Conservation (phyloP, 768 basidiomycete species). For the Xanthoconium stramineum region DNA sequence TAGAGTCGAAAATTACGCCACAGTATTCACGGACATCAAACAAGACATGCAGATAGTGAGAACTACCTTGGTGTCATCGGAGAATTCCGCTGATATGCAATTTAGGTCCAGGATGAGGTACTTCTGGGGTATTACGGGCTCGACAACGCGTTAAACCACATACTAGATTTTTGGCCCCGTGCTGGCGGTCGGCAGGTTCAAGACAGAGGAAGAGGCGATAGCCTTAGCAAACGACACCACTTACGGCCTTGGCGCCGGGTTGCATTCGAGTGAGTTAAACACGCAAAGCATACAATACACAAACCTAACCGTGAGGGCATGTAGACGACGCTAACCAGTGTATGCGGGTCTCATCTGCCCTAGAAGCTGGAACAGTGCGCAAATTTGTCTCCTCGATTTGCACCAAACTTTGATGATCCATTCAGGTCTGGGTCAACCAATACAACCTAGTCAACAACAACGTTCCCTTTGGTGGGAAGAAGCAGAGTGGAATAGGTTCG, state of each 20-base stretch:
- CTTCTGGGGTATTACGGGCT: constrained; percentile 4
- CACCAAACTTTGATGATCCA: constrained; percentile 3
- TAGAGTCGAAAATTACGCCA: constrained; percentile 3
- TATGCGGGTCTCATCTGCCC: constrained; percentile 79
- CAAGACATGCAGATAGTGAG: constrained; percentile 84
- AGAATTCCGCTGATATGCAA: constrained; percentile 22
- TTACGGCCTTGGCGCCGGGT: constrained; percentile 89
- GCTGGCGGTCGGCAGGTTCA: constrained; percentile 76
- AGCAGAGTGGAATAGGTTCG: constrained; percentile 82
- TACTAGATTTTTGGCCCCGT: constrained; percentile 92
- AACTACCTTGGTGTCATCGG: constrained; percentile 2
- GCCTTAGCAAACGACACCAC: constrained; percentile 80
- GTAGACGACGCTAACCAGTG: constrained; percentile 79
- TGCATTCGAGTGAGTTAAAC: constrained; percentile 73
- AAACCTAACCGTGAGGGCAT: constrained; percentile 21
- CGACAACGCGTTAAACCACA: constrained; percentile 9
- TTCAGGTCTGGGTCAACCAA: constrained; percentile 88
- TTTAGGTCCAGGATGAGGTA: constrained; percentile 33
- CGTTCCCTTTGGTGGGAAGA: constrained; percentile 94
- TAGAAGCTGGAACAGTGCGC: constrained; percentile 86
- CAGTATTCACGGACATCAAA: constrained; percentile 80
- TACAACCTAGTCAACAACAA: constrained; percentile 83
- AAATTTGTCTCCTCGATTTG: not conserved
- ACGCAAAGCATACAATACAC: not conserved
- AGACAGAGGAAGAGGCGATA: constrained; percentile 85